Percentiles rank a stretch among this genome's conserved stretches.
Evolutionary conservation across 352 stramenopile genomes (phyloP).

Genomic region (Phytophthora macrochlamydospora): DNA sequence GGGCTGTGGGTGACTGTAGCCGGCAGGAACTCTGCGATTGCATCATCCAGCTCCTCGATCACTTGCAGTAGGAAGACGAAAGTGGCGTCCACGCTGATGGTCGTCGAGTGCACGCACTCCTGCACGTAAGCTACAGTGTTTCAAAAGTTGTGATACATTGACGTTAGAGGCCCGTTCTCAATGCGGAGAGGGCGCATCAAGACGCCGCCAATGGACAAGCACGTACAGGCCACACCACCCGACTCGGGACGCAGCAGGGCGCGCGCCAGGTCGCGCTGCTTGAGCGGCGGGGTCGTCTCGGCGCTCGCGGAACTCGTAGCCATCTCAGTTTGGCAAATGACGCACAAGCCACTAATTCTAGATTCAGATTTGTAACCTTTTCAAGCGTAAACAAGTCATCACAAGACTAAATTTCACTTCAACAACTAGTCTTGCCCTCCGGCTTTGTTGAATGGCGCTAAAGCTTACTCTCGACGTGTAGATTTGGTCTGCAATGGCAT

Average conservation of each 20-base stretch:
- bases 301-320: conserved; percentile 4
- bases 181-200: background rate
- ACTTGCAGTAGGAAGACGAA: conserved; percentile 70
- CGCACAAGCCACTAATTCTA: background rate
- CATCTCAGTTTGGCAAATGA: conserved; percentile 1
- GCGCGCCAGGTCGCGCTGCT: conserved; percentile 39
- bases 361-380: background rate
- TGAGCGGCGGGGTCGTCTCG: conserved; percentile 6
- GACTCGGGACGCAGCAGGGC: conserved; percentile 33
- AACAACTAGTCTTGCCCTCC: too few relatives aligned
- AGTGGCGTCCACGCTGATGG: conserved; percentile 58
- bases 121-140: conserved; percentile 63
- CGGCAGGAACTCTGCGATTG: conserved; percentile 42
- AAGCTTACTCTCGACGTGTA: too few relatives aligned
- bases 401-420: too few relatives aligned
- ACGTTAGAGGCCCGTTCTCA: background rate
- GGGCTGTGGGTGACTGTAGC: conserved; percentile 23
- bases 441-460: too few relatives aligned
- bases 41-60: conserved; percentile 65
- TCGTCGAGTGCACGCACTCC: conserved; percentile 78
- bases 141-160: conserved; percentile 1
- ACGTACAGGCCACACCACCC: conserved; percentile 32
- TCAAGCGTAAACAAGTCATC: background rate
- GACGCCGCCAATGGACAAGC: background rate
- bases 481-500: too few relatives aligned